phyloP scores from a whole-genome alignment of 768 basidiomycete species.

The Amanita subjunquillea region DNA sequence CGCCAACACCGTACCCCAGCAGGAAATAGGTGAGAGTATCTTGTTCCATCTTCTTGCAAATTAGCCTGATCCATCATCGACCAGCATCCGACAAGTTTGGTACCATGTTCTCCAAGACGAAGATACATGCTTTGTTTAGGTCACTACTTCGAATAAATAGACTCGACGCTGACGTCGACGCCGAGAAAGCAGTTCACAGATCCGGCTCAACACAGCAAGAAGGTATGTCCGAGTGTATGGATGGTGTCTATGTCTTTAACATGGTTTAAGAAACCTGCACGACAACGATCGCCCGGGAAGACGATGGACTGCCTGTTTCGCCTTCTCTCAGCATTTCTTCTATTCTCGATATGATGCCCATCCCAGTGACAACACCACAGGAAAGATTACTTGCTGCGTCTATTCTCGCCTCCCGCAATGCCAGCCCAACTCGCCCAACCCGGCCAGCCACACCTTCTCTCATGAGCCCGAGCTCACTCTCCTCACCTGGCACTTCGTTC shows the following conservation, averaged over 20 bases:
- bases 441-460: not conserved
- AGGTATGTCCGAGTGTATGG: not conserved
- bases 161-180: not conserved
- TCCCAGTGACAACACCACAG: slow-evolving; percentile 1
- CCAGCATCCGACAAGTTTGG: too few species aligned
- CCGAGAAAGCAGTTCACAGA: not conserved
- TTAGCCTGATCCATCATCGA: not conserved
- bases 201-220: not conserved
- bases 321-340: slow-evolving; percentile 1
- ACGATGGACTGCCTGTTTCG: not conserved
- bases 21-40: not conserved
- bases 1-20: not conserved
- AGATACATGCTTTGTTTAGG: not conserved
- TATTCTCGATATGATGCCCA: slow-evolving; percentile 2
- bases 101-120: not conserved
- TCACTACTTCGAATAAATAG: not conserved
- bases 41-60: not conserved
- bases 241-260: not conserved
- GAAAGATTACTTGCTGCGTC: not conserved
- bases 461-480: not conserved
- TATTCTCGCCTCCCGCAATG: not conserved
- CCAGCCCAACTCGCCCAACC: not conserved
- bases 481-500: not conserved
- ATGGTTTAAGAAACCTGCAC: not conserved
- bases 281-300: too few species aligned